Evolutionary conservation across 1,139 yeast genomes (phyloP).

Genomic region (Casaregolazyma suthepensis): DNA sequence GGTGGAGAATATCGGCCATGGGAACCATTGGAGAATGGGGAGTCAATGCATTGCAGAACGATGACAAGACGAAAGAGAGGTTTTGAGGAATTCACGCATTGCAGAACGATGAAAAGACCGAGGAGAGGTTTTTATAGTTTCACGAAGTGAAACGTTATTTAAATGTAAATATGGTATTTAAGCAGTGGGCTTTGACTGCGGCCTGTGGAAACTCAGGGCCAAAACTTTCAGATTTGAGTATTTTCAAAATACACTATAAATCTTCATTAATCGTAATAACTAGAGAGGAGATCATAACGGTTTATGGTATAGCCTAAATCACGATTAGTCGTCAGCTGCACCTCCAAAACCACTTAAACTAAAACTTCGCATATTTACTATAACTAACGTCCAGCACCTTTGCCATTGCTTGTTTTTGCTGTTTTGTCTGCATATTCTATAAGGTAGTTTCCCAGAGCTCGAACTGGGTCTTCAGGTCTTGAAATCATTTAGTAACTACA

Average conservation of each 20-base stretch:
- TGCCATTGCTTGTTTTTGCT: neutral
- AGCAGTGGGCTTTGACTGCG: neutral
- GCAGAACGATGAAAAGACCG: constrained; percentile 42
- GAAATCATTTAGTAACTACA: constrained; percentile 2
- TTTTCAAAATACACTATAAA: neutral
- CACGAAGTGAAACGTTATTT: neutral
- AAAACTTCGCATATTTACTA: neutral
- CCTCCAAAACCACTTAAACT: neutral
- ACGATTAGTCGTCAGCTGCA: neutral
- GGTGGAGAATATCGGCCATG: constrained; percentile 83
- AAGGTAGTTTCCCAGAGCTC: constrained; percentile 64
- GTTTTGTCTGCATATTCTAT: constrained; percentile 32
- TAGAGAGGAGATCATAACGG: neutral
- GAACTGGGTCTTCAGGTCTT: constrained; percentile 63
- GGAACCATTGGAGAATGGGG: constrained; percentile 85
- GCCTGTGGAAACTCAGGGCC: no score
- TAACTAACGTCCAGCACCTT: neutral
- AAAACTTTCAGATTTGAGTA: neutral
- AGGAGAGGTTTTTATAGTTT: constrained; percentile 28
- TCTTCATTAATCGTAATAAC: neutral
- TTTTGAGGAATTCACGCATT: constrained; percentile 41
- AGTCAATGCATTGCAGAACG: constrained; percentile 52
- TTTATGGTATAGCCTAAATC: neutral
- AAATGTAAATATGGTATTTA: neutral
- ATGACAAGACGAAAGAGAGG: constrained; percentile 36